Percentiles rank a stretch among this genome's conserved stretches.
These are phyloP conservation scores for Verticillium albo-atrum DNA, from an alignment of 2,329 filamentous ascomycete genomes.

Conservation along the genomic window DNA sequence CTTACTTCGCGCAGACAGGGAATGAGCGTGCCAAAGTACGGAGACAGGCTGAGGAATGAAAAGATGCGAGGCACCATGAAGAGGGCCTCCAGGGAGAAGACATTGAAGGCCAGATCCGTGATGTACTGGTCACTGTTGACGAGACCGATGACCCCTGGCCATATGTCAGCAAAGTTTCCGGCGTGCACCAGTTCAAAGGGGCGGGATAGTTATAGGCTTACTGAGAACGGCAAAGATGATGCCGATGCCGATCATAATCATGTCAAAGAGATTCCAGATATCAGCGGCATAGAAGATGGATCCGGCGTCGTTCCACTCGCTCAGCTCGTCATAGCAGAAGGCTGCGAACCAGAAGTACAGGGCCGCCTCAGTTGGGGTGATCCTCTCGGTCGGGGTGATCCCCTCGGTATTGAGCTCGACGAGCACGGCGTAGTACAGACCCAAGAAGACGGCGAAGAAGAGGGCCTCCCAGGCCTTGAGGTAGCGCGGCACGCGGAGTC, in stretches of 20 bases:
- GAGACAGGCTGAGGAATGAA: slow-evolving; percentile 79
- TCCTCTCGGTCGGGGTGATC: slow-evolving; percentile 66
- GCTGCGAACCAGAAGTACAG: slow-evolving; percentile 84
- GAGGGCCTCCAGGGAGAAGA: slow-evolving; percentile 82
- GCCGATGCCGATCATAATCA: slow-evolving; percentile 71
- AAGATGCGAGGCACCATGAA: slow-evolving; percentile 88
- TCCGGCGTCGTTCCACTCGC: slow-evolving; percentile 81
- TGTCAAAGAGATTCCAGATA: slow-evolving; percentile 73
- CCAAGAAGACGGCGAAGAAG: slow-evolving; percentile 74
- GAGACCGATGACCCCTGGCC: slow-evolving; percentile 61
- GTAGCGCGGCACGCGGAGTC: slow-evolving; percentile 75
- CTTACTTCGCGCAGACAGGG: slow-evolving; percentile 72
- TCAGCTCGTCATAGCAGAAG: slow-evolving; percentile 83
- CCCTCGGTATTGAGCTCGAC: slow-evolving; percentile 63
- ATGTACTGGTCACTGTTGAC: slow-evolving; percentile 53
- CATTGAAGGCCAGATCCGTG: slow-evolving; percentile 80
- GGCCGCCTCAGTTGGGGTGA: slow-evolving; percentile 67
- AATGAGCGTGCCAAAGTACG: slow-evolving; percentile 86
- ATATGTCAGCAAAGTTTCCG: slow-evolving; percentile 7
- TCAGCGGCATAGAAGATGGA: slow-evolving; percentile 81
- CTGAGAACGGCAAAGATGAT: slow-evolving; percentile 66
- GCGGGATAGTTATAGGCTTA: slow-evolving; percentile 39
- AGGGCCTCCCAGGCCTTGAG: slow-evolving; percentile 79
- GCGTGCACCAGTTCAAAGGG: neutral
- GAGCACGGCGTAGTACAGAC: slow-evolving; percentile 82